phyloP scores from a whole-genome alignment of 108 stramenopile species.

The Pseudonitzschia multiseries region DNA sequence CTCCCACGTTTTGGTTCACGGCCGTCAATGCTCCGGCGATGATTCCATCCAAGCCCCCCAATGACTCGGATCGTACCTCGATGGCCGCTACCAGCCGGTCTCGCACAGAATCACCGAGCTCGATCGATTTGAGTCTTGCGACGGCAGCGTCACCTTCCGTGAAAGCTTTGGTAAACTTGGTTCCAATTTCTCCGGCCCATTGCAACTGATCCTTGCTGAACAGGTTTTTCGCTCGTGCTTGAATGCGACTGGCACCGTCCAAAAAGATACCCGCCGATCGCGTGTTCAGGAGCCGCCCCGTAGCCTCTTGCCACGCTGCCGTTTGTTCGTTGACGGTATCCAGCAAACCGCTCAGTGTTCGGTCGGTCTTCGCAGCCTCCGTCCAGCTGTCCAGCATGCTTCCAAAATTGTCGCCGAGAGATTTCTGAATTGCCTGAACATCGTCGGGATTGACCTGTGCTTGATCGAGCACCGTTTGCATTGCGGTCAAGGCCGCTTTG shows the following conservation, averaged over 20 bases:
- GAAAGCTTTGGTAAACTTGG: constrained; percentile 74
- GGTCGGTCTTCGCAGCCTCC: constrained; percentile 72
- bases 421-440: constrained; percentile 28
- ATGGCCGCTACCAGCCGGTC: constrained; percentile 75
- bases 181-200: constrained; percentile 62
- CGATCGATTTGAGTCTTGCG: constrained; percentile 80
- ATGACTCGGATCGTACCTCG: constrained; percentile 78
- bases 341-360: constrained; percentile 56
- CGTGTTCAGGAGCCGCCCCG: constrained; percentile 74
- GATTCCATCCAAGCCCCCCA: constrained; percentile 88
- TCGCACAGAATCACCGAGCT: constrained; percentile 81
- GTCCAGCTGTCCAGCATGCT: constrained; percentile 70
- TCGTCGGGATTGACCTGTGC: constrained; percentile 31
- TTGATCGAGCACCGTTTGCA: constrained; percentile 46
- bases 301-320: constrained; percentile 79
- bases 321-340: constrained; percentile 74
- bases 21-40: constrained; percentile 79
- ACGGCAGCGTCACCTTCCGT: constrained; percentile 89
- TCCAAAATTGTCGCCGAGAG: constrained; percentile 57
- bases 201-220: constrained; percentile 59
- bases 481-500: constrained; percentile 60
- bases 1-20: constrained; percentile 28
- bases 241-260: constrained; percentile 78
- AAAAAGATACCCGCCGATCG: constrained; percentile 76
- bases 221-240: constrained; percentile 61